Evolutionary conservation across 495 filamentous ascomycete species (phyloP), one percentile per base, ranked within the genome.

Genomic region (Clavariopsis aquatica): DNA sequence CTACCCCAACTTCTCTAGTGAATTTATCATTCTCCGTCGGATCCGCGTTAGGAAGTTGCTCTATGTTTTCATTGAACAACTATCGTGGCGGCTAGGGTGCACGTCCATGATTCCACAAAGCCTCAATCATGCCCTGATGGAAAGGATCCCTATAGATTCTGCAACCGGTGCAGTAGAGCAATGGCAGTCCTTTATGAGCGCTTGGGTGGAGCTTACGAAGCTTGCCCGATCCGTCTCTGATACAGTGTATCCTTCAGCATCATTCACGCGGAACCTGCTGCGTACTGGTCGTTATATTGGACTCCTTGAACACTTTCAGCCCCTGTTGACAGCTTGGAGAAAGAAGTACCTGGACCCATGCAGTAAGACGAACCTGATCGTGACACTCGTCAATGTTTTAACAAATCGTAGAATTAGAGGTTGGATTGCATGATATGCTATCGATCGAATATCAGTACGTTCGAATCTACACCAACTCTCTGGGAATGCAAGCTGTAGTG

Each of bases 401-500:
- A 65, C 26, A 10, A 7, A 24, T 20, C 7, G 20, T 17, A 70
- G 67, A 64, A 47, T 53, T 67, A 6, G 53, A 70, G 29, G 63
- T 63, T 5, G 68, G 64, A 10, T 28, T 70, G 8, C 64, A 67
- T 27, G 64, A 70, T 36, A 70, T 70, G 68, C 55, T 70, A 8
- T 56, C 56, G 43, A 83, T 83, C 23, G 81, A 83, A 53, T 83
- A 83, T 60, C 76, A 83, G 56, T 83, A 83, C 60, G 79, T 83
- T 10, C 76, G 81, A 13, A 79, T 82, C 1, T 82, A 82, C 62
- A 82, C 78, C 0, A 80, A 83, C 62, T 82, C 80, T 2, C 75
- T 83, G 31, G 81, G 80, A 12, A 82, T 83, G 80, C 81, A 83
- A 68, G 81, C 81, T 3, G 80, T 83, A 74, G 81, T 36, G 74